Conservation (phyloP, 1,139 yeast species). For the Debaryomyces sp. region DNA sequence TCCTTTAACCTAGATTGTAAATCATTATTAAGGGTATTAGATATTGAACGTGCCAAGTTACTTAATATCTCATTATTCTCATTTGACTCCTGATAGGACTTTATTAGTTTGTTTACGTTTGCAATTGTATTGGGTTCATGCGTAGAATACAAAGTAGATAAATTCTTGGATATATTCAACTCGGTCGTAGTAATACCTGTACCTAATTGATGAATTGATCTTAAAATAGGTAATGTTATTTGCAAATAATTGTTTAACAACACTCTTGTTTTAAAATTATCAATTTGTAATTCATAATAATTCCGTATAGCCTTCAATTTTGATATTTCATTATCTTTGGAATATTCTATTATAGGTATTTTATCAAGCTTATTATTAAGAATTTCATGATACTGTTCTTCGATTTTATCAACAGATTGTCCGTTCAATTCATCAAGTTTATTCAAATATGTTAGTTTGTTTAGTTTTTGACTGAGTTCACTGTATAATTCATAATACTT, state of each 20-base stretch:
- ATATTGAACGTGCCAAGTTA: slow-evolving; percentile 5
- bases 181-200: slow-evolving; percentile 34
- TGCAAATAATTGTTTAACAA: slow-evolving; percentile 30
- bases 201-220: slow-evolving; percentile 35
- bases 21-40: slow-evolving; percentile 10
- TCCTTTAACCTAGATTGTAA: slow-evolving; percentile 17
- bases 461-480: slow-evolving; percentile 26
- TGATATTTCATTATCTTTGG: slow-evolving; percentile 3
- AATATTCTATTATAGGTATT: background rate
- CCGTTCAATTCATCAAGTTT: slow-evolving; percentile 21
- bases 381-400: slow-evolving; percentile 15
- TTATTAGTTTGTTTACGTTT: slow-evolving; percentile 20
- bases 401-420: slow-evolving; percentile 16
- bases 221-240: slow-evolving; percentile 31
- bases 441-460: slow-evolving; percentile 34
- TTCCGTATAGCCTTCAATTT: slow-evolving; percentile 19
- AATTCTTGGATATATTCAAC: slow-evolving; percentile 25
- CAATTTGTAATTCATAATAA: slow-evolving; percentile 24
- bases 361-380: slow-evolving; percentile 1
- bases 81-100: slow-evolving; percentile 16
- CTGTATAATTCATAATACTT: slow-evolving; percentile 25
- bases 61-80: slow-evolving; percentile 10
- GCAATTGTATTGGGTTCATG: slow-evolving; percentile 14
- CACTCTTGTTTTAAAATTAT: slow-evolving; percentile 26
- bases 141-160: slow-evolving; percentile 23